A percentile compares a stretch with the other conserved stretches of the same genome.
These are phyloP conservation scores for Colletotrichum costaricense DNA, from an alignment of 2,329 filamentous ascomycete genomes.

Conservation along the genomic window DNA sequence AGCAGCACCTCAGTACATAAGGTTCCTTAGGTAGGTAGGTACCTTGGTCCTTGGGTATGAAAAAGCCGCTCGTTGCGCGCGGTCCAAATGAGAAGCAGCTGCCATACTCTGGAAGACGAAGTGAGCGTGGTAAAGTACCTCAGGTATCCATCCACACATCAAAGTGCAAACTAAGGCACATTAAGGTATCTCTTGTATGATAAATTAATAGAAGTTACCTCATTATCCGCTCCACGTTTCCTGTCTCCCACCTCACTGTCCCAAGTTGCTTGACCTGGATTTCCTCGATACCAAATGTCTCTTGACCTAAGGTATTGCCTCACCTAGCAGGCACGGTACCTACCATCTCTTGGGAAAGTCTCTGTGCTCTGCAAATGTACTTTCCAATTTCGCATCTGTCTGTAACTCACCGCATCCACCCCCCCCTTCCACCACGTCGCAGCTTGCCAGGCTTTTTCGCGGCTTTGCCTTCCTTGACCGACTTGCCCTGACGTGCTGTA, in stretches of 20 bases:
- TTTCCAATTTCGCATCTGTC: not conserved
- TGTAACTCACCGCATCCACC: slow-evolving; percentile 21
- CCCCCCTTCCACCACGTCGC: not conserved
- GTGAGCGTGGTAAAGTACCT: too few species aligned
- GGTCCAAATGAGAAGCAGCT: not conserved
- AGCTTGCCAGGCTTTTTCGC: not conserved
- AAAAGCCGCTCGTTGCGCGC: not conserved
- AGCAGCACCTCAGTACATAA: not conserved
- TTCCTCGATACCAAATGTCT: too few species aligned
- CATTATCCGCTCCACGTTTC: too few species aligned
- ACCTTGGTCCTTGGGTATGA: too few species aligned
- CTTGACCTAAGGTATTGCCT: too few species aligned
- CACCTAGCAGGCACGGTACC: too few species aligned
- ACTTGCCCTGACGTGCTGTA: not conserved
- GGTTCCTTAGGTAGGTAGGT: too few species aligned
- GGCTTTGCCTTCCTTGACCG: not conserved
- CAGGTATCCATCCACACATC: not conserved
- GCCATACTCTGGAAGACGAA: too few species aligned
- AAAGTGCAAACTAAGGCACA: not conserved
- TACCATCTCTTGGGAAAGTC: too few species aligned
- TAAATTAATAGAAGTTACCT: too few species aligned
- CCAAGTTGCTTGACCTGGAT: too few species aligned
- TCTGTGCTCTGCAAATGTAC: not conserved
- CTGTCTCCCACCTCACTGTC: too few species aligned
- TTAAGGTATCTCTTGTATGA: not conserved